Conservation (phyloP, 768 basidiomycete species). For the Boletus sensibilis region DNA sequence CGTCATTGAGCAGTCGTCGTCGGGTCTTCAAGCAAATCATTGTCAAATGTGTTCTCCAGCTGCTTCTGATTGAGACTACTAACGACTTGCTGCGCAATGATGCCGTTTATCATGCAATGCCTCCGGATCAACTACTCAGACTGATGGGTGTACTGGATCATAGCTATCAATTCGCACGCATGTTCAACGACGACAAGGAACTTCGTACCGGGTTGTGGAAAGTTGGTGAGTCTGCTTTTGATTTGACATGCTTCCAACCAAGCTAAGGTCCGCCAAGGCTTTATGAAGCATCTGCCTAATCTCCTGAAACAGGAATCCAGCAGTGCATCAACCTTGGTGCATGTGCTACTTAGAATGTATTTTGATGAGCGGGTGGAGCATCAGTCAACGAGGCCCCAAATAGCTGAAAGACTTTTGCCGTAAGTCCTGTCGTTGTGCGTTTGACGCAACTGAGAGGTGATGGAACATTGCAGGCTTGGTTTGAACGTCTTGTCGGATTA, state of each 20-base stretch:
- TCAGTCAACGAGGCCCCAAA: slow-evolving; percentile 78
- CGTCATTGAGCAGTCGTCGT: slow-evolving; percentile 69
- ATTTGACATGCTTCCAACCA: background rate
- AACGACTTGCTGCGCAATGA: slow-evolving; percentile 93
- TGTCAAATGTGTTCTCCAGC: slow-evolving; percentile 97
- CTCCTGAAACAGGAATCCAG: slow-evolving; percentile 97
- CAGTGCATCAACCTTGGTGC: slow-evolving; percentile 91
- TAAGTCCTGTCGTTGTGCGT: slow-evolving; percentile 33
- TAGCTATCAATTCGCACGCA: slow-evolving; percentile 94
- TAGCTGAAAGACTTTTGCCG: slow-evolving; percentile 71
- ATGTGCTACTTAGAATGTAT: slow-evolving; percentile 91
- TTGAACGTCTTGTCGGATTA: slow-evolving; percentile 89
- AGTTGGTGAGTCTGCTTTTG: slow-evolving; percentile 73
- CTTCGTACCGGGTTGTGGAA: slow-evolving; percentile 96
- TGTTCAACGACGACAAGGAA: slow-evolving; percentile 98
- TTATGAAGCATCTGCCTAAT: slow-evolving; percentile 99
- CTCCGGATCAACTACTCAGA: slow-evolving; percentile 87
- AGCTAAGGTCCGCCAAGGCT: slow-evolving; percentile 54
- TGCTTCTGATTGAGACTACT: slow-evolving; percentile 95
- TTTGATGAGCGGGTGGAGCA: slow-evolving; percentile 87
- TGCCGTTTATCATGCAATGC: slow-evolving; percentile 89
- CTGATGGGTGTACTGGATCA: slow-evolving; percentile 96
- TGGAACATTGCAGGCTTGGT: slow-evolving; percentile 58
- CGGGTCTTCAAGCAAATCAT: slow-evolving; percentile 98
- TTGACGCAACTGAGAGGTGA: background rate